phyloP scores from a whole-genome alignment of 257 asterid species.

The Mitragyna speciosa region DNA sequence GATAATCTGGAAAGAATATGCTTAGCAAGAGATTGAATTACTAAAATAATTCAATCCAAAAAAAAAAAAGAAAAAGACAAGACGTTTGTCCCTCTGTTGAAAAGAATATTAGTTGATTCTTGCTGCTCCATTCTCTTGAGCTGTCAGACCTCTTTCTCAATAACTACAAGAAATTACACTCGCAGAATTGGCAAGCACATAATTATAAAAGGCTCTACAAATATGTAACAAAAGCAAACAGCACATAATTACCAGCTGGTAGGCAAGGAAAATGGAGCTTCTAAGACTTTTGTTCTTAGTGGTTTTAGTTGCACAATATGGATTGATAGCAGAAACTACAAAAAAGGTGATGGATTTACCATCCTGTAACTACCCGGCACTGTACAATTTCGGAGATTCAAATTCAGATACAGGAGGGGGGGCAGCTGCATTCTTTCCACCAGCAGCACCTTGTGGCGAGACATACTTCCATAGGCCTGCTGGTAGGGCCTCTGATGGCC shows the following conservation, averaged over 20 bases:
- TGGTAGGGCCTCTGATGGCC: constrained; percentile 67
- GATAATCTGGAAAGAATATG: background rate
- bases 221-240: background rate
- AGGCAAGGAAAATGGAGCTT: background rate
- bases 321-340: background rate
- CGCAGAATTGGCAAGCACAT: background rate
- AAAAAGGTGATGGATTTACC: constrained; percentile 3
- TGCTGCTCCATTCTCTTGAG: background rate
- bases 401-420: constrained; percentile 74
- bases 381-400: constrained; percentile 70
- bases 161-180: background rate
- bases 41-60: background rate
- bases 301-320: background rate
- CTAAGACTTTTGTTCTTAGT: background rate
- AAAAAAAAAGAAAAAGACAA: too few relatives aligned
- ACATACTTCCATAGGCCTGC: constrained; percentile 52
- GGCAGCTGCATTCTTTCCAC: constrained; percentile 53
- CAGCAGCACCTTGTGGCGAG: constrained; percentile 43
- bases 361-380: constrained; percentile 45
- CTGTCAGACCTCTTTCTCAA: too few relatives aligned
- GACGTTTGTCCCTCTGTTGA: background rate
- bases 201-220: background rate
- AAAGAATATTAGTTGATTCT: too few relatives aligned
- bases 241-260: constrained; percentile 15
- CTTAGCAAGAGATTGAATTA: background rate